Evolutionary conservation across 2,329 filamentous ascomycete species (phyloP).

Genomic region (Diaporthe citrichinensis): DNA sequence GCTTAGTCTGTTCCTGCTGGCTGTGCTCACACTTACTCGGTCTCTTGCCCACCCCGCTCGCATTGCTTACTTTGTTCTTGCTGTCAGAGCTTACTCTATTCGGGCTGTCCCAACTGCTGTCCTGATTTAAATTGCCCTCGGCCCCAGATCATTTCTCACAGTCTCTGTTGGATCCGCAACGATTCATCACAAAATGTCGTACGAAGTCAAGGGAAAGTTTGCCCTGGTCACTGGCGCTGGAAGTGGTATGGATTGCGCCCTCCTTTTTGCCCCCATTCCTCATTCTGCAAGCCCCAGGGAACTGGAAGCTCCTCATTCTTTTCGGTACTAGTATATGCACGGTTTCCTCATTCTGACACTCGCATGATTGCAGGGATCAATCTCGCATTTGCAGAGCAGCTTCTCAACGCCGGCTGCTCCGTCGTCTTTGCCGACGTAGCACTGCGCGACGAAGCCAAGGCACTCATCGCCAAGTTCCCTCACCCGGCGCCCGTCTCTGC

Average conservation of each 20-base stretch:
- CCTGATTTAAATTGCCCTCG: not conserved
- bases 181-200: conserved; percentile 35
- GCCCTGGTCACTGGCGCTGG: conserved; percentile 39
- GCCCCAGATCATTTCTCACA: not conserved
- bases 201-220: conserved; percentile 40
- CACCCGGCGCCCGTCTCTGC: conserved; percentile 27
- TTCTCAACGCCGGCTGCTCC: conserved; percentile 47
- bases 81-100: not conserved
- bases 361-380: conserved; percentile 44
- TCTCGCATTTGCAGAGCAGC: conserved; percentile 42
- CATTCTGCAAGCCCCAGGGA: not conserved
- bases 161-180: not conserved
- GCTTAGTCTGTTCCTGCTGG: not conserved
- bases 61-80: not conserved
- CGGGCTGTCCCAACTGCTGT: not conserved
- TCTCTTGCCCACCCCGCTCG: not conserved
- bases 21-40: not conserved
- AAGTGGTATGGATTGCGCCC: conserved; percentile 18
- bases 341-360: not conserved
- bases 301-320: not conserved
- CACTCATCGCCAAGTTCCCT: conserved; percentile 40
- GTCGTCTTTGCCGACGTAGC: conserved; percentile 47
- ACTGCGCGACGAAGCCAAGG: conserved; percentile 46
- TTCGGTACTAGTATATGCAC: not conserved
- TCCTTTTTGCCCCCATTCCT: not conserved